Evolutionary conservation across 2,329 filamentous ascomycete genomes (phyloP).

Genomic region (Xenosphaeropsis pyriputrescens): DNA sequence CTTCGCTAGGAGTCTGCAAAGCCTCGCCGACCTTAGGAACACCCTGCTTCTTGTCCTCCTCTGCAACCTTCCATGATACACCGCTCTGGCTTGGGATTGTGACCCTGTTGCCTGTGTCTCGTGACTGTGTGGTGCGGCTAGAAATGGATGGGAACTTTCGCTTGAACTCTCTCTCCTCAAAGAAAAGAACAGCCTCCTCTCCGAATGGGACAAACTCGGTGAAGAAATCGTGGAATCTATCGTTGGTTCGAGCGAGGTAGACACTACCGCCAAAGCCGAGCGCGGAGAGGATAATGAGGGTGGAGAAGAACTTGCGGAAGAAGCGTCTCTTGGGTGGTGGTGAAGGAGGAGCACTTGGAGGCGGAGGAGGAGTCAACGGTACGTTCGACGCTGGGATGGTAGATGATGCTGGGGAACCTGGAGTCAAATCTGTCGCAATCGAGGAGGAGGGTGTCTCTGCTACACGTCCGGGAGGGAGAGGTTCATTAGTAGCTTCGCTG

Average conservation of each 20-base stretch:
- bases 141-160: slow-evolving; percentile 56
- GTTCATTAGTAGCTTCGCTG: slow-evolving; percentile 18
- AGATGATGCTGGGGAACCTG: slow-evolving; percentile 22
- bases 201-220: slow-evolving; percentile 92
- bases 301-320: slow-evolving; percentile 64
- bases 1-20: slow-evolving; percentile 13
- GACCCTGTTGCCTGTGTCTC: slow-evolving; percentile 53
- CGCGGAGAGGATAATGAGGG: slow-evolving; percentile 60
- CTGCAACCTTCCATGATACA: slow-evolving; percentile 63
- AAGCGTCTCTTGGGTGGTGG: slow-evolving; percentile 47
- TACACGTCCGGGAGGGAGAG: slow-evolving; percentile 19
- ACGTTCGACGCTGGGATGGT: slow-evolving; percentile 31
- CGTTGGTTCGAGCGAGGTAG: slow-evolving; percentile 83
- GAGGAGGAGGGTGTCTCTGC: slow-evolving; percentile 8
- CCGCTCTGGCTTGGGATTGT: slow-evolving; percentile 78
- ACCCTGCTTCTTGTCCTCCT: slow-evolving; percentile 31
- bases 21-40: slow-evolving; percentile 11
- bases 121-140: slow-evolving; percentile 14
- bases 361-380: slow-evolving; percentile 24
- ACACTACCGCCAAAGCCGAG: slow-evolving; percentile 78
- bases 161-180: slow-evolving; percentile 89
- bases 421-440: slow-evolving; percentile 13
- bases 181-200: slow-evolving; percentile 86
- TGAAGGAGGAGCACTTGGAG: slow-evolving; percentile 24
- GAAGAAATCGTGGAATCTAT: slow-evolving; percentile 99